Evolutionary conservation across 129 eudicot genomes (phyloP).

Genomic region (Flaveria bidentis): DNA sequence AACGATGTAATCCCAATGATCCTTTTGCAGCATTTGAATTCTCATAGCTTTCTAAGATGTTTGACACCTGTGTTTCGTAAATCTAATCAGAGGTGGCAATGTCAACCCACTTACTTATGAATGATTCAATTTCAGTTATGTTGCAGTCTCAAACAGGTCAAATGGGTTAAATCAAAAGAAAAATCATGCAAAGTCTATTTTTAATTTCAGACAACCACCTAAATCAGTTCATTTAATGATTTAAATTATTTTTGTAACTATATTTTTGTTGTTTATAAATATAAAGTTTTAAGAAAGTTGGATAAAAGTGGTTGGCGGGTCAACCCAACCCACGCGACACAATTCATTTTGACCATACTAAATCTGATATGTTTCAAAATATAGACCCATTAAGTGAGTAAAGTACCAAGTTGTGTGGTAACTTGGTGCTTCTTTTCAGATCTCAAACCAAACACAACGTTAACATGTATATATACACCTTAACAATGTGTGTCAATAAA

Average conservation of each 20-base stretch:
- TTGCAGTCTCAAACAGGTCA: not conserved
- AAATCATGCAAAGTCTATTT: not conserved
- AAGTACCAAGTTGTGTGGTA: not conserved
- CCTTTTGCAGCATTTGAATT: conserved; percentile 61
- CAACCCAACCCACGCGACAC: not conserved
- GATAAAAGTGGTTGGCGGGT: not conserved
- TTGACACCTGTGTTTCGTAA: conserved; percentile 53
- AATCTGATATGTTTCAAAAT: not conserved
- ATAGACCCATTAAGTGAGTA: not conserved
- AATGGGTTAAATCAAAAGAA: not conserved
- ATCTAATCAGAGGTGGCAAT: not conserved
- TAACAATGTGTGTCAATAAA: not conserved
- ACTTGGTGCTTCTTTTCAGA: conserved; percentile 14
- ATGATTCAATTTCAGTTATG: not conserved
- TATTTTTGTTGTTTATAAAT: no score
- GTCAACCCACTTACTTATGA: not conserved
- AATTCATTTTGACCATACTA: not conserved
- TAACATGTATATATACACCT: not conserved
- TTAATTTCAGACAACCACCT: not conserved
- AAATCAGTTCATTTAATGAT: not conserved
- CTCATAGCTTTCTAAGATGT: conserved; percentile 66
- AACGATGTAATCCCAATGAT: conserved; percentile 77
- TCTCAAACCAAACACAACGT: conserved; percentile 13
- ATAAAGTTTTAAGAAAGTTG: not conserved
- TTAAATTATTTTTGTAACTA: not conserved